Conservation (phyloP, 257 asterid genomes). For the Apocynum venetum region DNA sequence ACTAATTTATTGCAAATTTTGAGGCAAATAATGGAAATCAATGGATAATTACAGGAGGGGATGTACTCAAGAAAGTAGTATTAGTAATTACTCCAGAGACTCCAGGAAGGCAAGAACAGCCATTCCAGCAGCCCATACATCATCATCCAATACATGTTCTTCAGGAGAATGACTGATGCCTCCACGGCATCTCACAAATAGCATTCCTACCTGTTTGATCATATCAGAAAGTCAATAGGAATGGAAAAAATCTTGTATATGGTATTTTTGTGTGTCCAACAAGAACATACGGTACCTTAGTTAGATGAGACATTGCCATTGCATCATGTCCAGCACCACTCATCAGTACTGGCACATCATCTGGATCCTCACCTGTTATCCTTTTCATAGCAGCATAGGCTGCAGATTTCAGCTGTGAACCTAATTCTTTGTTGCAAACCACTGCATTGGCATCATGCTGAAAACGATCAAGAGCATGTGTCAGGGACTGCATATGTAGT, state of each 20-base stretch:
- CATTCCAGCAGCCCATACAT: slow-evolving; percentile 86
- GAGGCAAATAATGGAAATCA: background rate
- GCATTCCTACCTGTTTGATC: slow-evolving; percentile 66
- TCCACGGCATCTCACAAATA: slow-evolving; percentile 93
- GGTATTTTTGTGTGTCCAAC: background rate
- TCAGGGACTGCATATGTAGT: slow-evolving; percentile 4
- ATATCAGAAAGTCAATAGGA: slow-evolving; percentile 14
- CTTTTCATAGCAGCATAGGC: slow-evolving; percentile 57
- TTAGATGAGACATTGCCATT: slow-evolving; percentile 95
- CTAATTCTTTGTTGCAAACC: slow-evolving; percentile 60
- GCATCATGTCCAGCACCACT: slow-evolving; percentile 99
- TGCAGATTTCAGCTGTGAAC: slow-evolving; percentile 65
- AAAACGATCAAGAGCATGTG: slow-evolving; percentile 17
- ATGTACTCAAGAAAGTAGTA: background rate
- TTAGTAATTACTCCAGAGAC: slow-evolving; percentile 40
- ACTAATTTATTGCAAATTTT: slow-evolving; percentile 4
- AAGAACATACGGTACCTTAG: slow-evolving; percentile 43
- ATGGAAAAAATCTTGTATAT: background rate
- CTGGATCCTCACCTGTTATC: slow-evolving; percentile 47
- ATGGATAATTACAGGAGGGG: slow-evolving; percentile 9
- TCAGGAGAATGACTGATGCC: slow-evolving; percentile 97
- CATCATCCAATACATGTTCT: slow-evolving; percentile 78
- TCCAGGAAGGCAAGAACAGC: slow-evolving; percentile 71
- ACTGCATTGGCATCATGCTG: slow-evolving; percentile 96
- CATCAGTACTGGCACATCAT: slow-evolving; percentile 68